Evolutionary conservation across 805 yeast genomes (phyloP), one percentile per base, ranked within the genome.

Genomic region (Soucietia sequanensis): DNA sequence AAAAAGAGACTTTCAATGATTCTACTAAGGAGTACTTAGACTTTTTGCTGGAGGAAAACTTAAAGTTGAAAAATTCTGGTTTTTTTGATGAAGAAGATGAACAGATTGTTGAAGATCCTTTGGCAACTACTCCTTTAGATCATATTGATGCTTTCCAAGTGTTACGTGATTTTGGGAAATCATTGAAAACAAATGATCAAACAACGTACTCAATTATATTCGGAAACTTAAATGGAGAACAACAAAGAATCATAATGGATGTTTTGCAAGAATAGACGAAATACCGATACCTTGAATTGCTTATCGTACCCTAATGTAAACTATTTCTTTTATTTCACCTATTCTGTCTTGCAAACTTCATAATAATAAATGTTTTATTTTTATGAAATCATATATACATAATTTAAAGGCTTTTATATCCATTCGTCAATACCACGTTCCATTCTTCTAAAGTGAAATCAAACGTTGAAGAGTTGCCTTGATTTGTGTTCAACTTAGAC

Each of bases 71-170:
- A 20, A 38, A 38, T 24, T 26, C 50, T 1, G 54, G 59, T 3
- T 44, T 48, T 18, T 49, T 53, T 16, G 44, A 46, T 15, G 80
- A 75, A 41, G 78, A 75, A n/a, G 80, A 79, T 31, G 90, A 82
- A 27, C 87, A 80, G 9, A 64, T 84, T 12, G 77, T 76, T 27
- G 97, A 90, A 51, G 96, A 58, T 41, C 62, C 96, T 4, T 68
- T 85, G 48, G 75, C 82, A 9, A 81, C 81, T 38, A 82, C 89
- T 1, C 81, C 95, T 1, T 68, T 93, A 28, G 97, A 91, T 50
- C 65, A 69, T 27, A 60, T 89, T 33, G 82, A 89, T 50, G 77
- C 85, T 4, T 84, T 78, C 56, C 66, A 70, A 8, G 73, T 78
- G 4, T 77, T 88, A 54, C 76, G 78, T 39, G 74, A 77, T 17